Conservation (phyloP, 495 filamentous ascomycete species). For the Pseudoneurospora amorphoporcata region DNA sequence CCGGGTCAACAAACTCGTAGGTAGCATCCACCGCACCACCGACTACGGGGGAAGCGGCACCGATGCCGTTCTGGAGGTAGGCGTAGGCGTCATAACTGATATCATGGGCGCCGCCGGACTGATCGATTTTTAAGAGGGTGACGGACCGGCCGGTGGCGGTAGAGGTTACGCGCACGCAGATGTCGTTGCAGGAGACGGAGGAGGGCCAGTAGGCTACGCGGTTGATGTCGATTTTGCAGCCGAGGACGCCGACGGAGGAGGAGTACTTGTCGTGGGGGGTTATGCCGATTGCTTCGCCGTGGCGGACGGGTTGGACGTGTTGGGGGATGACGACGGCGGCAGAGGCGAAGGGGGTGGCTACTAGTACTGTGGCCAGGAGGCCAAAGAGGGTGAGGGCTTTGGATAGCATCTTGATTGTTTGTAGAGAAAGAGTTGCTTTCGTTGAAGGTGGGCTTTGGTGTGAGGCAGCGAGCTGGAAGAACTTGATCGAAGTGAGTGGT, state of each 20-base stretch:
- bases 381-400: not conserved
- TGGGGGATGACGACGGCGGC: not conserved
- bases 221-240: constrained; percentile 36
- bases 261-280: constrained; percentile 36
- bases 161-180: constrained; percentile 25
- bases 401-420: not conserved
- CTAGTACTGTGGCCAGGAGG: not conserved
- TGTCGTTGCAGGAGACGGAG: constrained; percentile 30
- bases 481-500: not conserved
- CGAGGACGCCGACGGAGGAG: constrained; percentile 34
- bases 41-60: constrained; percentile 19
- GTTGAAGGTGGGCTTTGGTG: not conserved
- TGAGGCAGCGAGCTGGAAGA: not conserved
- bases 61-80: constrained; percentile 29
- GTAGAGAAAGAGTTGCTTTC: not conserved
- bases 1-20: constrained; percentile 16
- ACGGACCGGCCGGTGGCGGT: constrained; percentile 26
- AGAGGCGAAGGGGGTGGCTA: not conserved
- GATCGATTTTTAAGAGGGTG: constrained; percentile 32
- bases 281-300: constrained; percentile 9
- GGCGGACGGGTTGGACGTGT: not conserved
- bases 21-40: constrained; percentile 28
- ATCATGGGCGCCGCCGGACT: constrained; percentile 32
- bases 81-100: constrained; percentile 36
- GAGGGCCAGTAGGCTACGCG: constrained; percentile 34